Conservation (phyloP, 495 filamentous ascomycete genomes). For the Letharia columbiana region DNA sequence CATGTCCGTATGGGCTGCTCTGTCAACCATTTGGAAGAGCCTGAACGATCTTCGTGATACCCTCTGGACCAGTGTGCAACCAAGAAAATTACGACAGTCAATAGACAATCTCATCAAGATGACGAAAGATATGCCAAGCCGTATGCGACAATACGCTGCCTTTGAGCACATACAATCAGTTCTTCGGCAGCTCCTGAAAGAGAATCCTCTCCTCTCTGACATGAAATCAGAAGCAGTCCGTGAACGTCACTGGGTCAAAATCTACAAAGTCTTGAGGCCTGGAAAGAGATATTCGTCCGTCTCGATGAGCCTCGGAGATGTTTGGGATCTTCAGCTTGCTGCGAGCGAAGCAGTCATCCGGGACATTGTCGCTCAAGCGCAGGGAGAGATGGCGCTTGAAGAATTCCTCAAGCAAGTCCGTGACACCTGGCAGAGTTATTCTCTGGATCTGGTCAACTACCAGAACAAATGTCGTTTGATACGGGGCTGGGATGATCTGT, state of each 20-base stretch:
- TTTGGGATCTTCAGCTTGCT: constrained; percentile 91
- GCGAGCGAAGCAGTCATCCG: constrained; percentile 79
- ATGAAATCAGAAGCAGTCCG: constrained; percentile 95
- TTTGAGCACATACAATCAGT: constrained; percentile 96
- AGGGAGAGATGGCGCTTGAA: constrained; percentile 96
- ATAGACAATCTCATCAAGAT: constrained; percentile 91
- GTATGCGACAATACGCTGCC: constrained; percentile 97
- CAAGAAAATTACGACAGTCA: constrained; percentile 77
- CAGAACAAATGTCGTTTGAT: constrained; percentile 97
- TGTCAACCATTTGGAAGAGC: constrained; percentile 95
- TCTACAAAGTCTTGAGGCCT: constrained; percentile 89
- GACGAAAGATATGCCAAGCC: constrained; percentile 98
- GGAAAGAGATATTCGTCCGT: constrained; percentile 82
- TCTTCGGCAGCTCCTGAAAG: constrained; percentile 78
- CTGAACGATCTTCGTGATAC: constrained; percentile 86
- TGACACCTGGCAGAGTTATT: constrained; percentile 92
- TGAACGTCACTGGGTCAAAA: constrained; percentile 93
- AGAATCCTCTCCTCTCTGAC: constrained; percentile 77
- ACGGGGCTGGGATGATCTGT: constrained; percentile 95
- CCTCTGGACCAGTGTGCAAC: constrained; percentile 87
- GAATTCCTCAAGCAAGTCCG: constrained; percentile 96
- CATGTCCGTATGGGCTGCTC: constrained; percentile 90
- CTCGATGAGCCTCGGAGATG: constrained; percentile 91
- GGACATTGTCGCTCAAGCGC: constrained; percentile 88
- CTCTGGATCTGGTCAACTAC: constrained; percentile 89